These are phyloP conservation scores for Bonia amplexicaulis DNA, from an alignment of 176 grass and related monocot species.

Conservation along the genomic window DNA sequence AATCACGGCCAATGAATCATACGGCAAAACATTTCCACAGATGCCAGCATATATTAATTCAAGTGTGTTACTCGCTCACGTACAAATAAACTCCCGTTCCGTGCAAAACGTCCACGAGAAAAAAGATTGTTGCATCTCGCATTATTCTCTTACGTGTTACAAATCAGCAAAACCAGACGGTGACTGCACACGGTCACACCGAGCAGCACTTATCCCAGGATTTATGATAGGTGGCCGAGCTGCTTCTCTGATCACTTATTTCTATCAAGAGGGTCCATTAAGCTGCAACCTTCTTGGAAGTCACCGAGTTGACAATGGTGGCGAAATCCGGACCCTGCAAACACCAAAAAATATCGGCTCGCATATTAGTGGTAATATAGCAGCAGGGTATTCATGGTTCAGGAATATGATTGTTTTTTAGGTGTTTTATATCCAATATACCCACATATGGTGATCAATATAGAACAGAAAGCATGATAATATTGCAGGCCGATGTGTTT, in stretches of 20 bases:
- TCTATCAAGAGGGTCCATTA: slow-evolving; percentile 36
- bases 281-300: slow-evolving; percentile 81
- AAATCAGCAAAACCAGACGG: slow-evolving; percentile 7
- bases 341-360: not conserved
- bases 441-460: not conserved
- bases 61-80: slow-evolving; percentile 3
- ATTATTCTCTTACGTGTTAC: slow-evolving; percentile 32
- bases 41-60: not conserved
- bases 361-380: not conserved
- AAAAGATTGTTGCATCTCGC: not conserved
- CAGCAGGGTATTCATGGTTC: not conserved
- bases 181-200: not conserved
- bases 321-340: slow-evolving; percentile 69
- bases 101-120: slow-evolving; percentile 17
- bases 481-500: not conserved
- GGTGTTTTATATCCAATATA: not conserved
- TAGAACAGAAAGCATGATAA: not conserved
- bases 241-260: slow-evolving; percentile 13
- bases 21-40: not conserved
- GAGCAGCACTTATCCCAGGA: not conserved
- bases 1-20: not conserved
- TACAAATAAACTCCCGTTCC: slow-evolving; percentile 10
- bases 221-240: not conserved
- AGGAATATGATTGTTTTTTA: not conserved
- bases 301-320: slow-evolving; percentile 91